These are phyloP conservation scores for Exophiala viscosa DNA, from an alignment of 2,329 filamentous ascomycete species.

Conservation along the genomic window DNA sequence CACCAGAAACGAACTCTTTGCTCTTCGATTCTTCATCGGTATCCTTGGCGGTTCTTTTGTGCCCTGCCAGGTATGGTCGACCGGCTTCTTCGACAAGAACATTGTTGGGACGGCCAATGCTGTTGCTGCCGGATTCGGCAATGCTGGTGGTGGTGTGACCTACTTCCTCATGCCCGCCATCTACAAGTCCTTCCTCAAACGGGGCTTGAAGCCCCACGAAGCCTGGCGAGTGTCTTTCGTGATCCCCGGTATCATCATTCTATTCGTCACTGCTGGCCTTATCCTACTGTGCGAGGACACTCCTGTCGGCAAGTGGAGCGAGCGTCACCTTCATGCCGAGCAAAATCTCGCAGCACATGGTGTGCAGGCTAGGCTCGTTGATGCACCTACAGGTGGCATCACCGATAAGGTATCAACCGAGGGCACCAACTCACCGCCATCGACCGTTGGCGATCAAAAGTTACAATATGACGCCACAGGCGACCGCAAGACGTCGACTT, in stretches of 20 bases:
- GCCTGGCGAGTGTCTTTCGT: conserved; percentile 85
- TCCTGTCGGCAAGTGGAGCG: conserved; percentile 75
- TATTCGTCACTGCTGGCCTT: conserved; percentile 63
- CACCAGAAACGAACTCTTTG: conserved; percentile 52
- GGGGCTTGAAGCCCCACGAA: conserved; percentile 60
- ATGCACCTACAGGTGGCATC: conserved; percentile 26
- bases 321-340: conserved; percentile 59
- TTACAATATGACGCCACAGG: conserved; percentile 28
- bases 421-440: conserved; percentile 27
- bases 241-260: conserved; percentile 74
- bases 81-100: conserved; percentile 89
- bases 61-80: conserved; percentile 83
- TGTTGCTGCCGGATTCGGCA: conserved; percentile 78
- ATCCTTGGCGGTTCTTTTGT: conserved; percentile 44
- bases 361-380: conserved; percentile 27
- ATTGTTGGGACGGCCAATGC: conserved; percentile 86
- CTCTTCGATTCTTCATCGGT: conserved; percentile 43
- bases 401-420: conserved; percentile 30
- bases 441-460: conserved; percentile 33
- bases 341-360: conserved; percentile 51
- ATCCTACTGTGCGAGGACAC: conserved; percentile 75
- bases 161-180: conserved; percentile 93
- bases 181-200: conserved; percentile 68
- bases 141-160: conserved; percentile 82
- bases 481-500: conserved; percentile 27